Base-by-base conservation (phyloP, 1,139 yeast species). In the Insectozyma bohioensis region DNA sequence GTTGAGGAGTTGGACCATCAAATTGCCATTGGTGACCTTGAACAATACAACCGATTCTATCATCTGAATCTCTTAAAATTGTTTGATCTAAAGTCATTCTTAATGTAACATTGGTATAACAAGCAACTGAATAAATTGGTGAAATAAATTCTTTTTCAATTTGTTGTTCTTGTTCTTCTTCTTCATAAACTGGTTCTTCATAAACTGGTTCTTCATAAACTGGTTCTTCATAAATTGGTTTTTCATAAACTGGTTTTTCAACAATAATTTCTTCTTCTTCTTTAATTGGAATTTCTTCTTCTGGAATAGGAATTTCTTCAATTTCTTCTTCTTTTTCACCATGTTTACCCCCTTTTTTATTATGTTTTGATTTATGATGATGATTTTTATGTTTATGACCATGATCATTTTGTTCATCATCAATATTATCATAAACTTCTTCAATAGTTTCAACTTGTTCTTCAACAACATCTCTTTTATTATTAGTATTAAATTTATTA, bases 1-100 rank as follows among this genome's bases (percentile, higher is more conserved):
- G 54, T 47, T 63, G 72, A 23, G 72, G 73, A 14, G 63, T 56
- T 11, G 72, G 70, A 3, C 72, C 71, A 43, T 69, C 75, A 40
- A 69, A 68, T 47, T 66, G 74, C 45, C 68, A 63, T 44, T 68
- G 73, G 34, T 58, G 61, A 33, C 62, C 61, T 2, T 64, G 54
- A 12, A 67, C 74, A 42, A 68, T 66, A 15, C 70, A 56, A 3
- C 73, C 75, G 32, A 67, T 59, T 41, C 72, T 49, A 30, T 56
- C 52, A 22, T 49, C 55, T 9, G 61, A 45, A 43, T 68, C 73
- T 25, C 56, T 49, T 34, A 68, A 53, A 15, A 64, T 51, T 2
- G 69, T 63, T 22, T 59, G 61, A 6, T 47, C 42, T 24, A 67
- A 53, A 4, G 52, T 46, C 58, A 66, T 56, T 42, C 44, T 47